Evolutionary conservation across 1,139 yeast genomes (phyloP).

Genomic region (Casaregolazyma lundiana): DNA sequence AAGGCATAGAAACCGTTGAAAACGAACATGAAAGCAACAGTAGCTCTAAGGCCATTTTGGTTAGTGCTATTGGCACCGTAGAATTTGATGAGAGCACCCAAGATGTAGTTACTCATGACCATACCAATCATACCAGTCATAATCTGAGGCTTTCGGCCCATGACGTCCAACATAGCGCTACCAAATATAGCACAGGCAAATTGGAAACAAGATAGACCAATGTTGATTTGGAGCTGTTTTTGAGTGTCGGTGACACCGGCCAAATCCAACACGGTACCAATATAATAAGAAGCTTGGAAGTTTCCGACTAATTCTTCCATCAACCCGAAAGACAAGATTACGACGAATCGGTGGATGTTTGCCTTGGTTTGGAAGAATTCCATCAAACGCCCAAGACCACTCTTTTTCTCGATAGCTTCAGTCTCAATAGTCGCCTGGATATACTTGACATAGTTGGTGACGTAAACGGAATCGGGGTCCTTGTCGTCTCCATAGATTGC

Average conservation of each 20-base stretch:
- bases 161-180: constrained; percentile 1
- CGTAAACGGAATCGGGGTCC: neutral
- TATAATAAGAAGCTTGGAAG: constrained; percentile 6
- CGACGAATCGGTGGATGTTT: constrained; percentile 3
- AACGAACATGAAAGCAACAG: constrained; percentile 12
- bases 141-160: constrained; percentile 7
- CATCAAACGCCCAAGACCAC: neutral
- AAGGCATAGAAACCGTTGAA: constrained; percentile 10
- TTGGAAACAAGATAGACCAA: neutral
- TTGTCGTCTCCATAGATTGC: neutral
- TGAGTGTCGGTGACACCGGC: constrained; percentile 8
- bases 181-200: constrained; percentile 8
- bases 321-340: constrained; percentile 5
- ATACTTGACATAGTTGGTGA: neutral
- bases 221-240: constrained; percentile 6
- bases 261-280: constrained; percentile 1
- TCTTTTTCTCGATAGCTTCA: neutral
- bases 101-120: constrained; percentile 2
- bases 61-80: constrained; percentile 5
- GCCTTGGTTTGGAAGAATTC: constrained; percentile 1
- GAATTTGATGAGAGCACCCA: constrained; percentile 8
- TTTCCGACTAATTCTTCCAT: constrained; percentile 8
- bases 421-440: neutral
- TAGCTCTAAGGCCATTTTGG: constrained; percentile 1
- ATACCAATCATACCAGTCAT: constrained; percentile 6